Base-by-base conservation (phyloP, 352 stramenopile species). In the Pythium dissimile region DNA sequence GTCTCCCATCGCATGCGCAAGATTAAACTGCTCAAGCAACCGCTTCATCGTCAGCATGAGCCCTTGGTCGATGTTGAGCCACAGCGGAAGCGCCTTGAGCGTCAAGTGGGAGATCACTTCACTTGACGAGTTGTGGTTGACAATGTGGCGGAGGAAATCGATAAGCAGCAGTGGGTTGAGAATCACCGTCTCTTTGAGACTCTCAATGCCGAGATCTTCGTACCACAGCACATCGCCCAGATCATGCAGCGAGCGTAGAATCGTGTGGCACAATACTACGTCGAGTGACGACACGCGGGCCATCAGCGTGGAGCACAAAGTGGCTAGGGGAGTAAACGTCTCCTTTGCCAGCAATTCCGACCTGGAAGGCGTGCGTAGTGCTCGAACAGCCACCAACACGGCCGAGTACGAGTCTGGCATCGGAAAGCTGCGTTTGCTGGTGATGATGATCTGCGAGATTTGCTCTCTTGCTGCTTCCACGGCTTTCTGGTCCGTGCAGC, bases 11-110 rank as follows among this genome's bases (percentile, higher is more conserved):
- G 54, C 42, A 35, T 59, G 49, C 13, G 41, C 58, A n/a, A 65
- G 24, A 15, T 59, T 21, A 11, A 59, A 65, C 8, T 43, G 43
- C 30, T 62, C 45, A 2, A 72, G 30, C 9, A 68, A 32, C 31
- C 41, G 21, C 43, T 72, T 72, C 34, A 72, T 35, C 12, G 42
- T 45, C n/a, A 65, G 28, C 31, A 55, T 61, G 10, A 45, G 46
- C 7, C 62, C 12, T 1, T 31, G 21, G 16, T 65, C 26, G 9
- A 58, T 2, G 20, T 58, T n/a, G 32, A 41, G 23, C 50, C 50
- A 58, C 23, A 42, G 51, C 7, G 44, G 32, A 1, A 52, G 34
- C 7, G 13, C 2, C 43, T 41, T 53, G 9, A 53, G 32, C 5
- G 23, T 48, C 10, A 8, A 12, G 35, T 53, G 31, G 0, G n/a